A percentile compares a stretch with the other conserved stretches of the same genome.
Conservation (phyloP, 2,329 filamentous ascomycete genomes). For the Clonostachys solani region DNA sequence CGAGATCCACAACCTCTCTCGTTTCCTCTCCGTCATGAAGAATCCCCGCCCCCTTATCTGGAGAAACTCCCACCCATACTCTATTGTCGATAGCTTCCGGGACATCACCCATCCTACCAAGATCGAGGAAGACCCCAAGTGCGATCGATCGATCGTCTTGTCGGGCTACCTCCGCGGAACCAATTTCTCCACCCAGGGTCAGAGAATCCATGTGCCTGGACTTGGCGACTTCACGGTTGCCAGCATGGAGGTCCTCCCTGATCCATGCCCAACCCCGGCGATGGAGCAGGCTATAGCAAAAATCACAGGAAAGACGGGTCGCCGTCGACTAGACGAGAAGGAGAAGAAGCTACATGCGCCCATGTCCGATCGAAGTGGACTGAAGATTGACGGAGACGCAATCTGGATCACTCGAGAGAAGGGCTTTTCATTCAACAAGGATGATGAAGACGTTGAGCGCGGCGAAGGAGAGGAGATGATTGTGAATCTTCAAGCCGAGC, state of each 20-base stretch:
- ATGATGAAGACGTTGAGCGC: constrained; percentile 64
- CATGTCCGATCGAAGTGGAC: constrained; percentile 95
- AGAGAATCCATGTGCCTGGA: constrained; percentile 87
- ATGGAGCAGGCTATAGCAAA: constrained; percentile 88
- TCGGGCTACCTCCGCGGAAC: constrained; percentile 94
- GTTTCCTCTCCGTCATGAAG: constrained; percentile 98
- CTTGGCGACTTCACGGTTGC: constrained; percentile 84
- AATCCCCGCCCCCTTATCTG: constrained; percentile 94
- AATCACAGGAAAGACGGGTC: constrained; percentile 73
- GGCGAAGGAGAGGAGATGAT: constrained; percentile 97
- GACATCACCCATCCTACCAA: constrained; percentile 92
- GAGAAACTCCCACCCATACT: constrained; percentile 94
- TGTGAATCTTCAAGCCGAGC: constrained; percentile 79
- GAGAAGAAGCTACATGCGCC: constrained; percentile 95
- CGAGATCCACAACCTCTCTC: constrained; percentile 90
- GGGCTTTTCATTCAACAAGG: constrained; percentile 70
- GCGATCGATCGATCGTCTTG: constrained; percentile 84
- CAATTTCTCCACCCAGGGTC: constrained; percentile 83
- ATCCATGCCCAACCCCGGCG: constrained; percentile 90
- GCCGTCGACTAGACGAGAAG: constrained; percentile 86
- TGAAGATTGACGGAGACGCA: constrained; percentile 94
- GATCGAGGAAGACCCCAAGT: constrained; percentile 83
- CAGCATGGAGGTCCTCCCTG: constrained; percentile 81
- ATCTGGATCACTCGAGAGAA: constrained; percentile 79
- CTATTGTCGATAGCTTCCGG: constrained; percentile 87